Evolutionary conservation across 345 rosid genomes (phyloP), one percentile per base, ranked within the genome.

Genomic region (Eucalyptus cladocalyx): DNA sequence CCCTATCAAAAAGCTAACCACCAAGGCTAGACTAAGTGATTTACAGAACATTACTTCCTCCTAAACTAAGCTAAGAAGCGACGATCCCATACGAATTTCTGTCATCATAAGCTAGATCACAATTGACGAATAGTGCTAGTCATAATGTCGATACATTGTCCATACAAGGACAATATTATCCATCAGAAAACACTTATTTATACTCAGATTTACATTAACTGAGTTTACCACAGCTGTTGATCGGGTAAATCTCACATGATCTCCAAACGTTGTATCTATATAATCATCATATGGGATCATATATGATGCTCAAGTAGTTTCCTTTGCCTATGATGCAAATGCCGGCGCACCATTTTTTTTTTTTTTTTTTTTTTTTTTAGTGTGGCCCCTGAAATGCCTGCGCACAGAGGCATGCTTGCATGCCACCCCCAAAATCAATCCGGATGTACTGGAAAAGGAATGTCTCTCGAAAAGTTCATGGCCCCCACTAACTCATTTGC

Each of bases 11-110:
- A 72, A 8, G 81, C 81, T 72, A 18, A 72, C 81, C 43, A 37
- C 81, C 81, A 40, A 92, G 90, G 94, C 90, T 67, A 86, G 92
- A 80, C 91, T 32, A 67, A 32, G 80, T 67, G 40, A 67, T 67
- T 32, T 16, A 32, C 80, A 32, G 80, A 67, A 32, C 40, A 16
- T 32, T 32, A 34, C 11, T 16, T 89, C 87, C 85, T 13, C 19
- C 50, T 88, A 87, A 13, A n/a, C 43, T 86, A 72, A 72, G 40
- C 26, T 72, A 10, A 72, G 26, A 2, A 72, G 81, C 13, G 4
- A 34, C 11, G 11, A 18, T 34, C 43, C 43, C 2, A 5, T 26
- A 40, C 9, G 9, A 76, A 40, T 24, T 76, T 76, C 5, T 4
- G 47, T 76, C 26, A 76, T 21, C 85, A 11, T 40, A 37, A 76